These are phyloP conservation scores for Mycena galopus DNA, from an alignment of 768 basidiomycete species.

Conservation along the genomic window DNA sequence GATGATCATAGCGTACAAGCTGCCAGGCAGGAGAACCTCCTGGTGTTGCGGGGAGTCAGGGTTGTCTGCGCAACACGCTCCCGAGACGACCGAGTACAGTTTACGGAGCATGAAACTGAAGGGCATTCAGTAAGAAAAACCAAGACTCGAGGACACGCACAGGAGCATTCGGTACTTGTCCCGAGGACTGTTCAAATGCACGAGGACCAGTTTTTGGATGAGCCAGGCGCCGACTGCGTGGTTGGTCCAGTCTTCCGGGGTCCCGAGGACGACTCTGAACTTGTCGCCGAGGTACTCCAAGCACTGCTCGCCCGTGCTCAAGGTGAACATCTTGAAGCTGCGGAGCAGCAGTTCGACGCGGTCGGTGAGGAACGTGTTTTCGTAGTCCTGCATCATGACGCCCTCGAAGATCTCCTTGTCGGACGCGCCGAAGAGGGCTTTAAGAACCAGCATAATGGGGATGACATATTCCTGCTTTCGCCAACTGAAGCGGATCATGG, in stretches of 20 bases:
- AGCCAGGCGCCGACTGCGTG: slow-evolving; percentile 84
- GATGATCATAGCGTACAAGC: slow-evolving; percentile 95
- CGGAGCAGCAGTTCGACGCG: slow-evolving; percentile 94
- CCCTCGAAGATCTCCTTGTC: slow-evolving; percentile 98
- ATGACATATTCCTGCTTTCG: slow-evolving; percentile 98
- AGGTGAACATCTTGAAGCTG: slow-evolving; percentile 93
- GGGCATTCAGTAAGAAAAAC: slow-evolving; percentile 17
- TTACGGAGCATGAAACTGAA: slow-evolving; percentile 97
- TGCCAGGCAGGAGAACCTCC: slow-evolving; percentile 95
- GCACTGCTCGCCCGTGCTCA: slow-evolving; percentile 91
- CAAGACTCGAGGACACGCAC: slow-evolving; percentile 61
- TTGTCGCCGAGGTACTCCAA: slow-evolving; percentile 96
- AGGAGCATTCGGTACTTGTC: slow-evolving; percentile 97
- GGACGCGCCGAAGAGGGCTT: slow-evolving; percentile 90
- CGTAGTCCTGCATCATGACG: slow-evolving; percentile 95
- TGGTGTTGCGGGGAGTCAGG: slow-evolving; percentile 99
- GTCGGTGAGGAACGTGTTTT: slow-evolving; percentile 97
- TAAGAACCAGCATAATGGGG: slow-evolving; percentile 96
- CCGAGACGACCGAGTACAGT: slow-evolving; percentile 91
- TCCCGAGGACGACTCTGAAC: slow-evolving; percentile 90
- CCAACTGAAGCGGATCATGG: slow-evolving; percentile 97
- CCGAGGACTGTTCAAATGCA: slow-evolving; percentile 86
- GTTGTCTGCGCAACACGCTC: slow-evolving; percentile 92
- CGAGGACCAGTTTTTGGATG: slow-evolving; percentile 87
- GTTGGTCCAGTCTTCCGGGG: slow-evolving; percentile 96